Conservation (phyloP, 495 filamentous ascomycete species). For the Hypoxylon fragiforme region DNA sequence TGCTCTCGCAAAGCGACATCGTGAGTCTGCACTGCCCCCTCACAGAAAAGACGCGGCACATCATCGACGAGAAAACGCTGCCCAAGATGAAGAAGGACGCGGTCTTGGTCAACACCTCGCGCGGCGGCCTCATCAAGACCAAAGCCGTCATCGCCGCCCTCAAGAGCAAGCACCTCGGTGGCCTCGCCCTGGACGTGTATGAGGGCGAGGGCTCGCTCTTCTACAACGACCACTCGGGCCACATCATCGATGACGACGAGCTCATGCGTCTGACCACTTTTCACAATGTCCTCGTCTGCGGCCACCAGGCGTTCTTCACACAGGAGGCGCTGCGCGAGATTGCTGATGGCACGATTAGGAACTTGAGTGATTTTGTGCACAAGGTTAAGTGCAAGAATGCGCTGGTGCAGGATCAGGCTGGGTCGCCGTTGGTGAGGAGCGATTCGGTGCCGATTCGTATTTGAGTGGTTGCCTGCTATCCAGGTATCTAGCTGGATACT, state of each 20-base stretch:
- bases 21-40: conserved; percentile 69
- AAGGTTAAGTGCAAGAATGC: conserved; percentile 43
- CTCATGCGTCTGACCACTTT: conserved; percentile 71
- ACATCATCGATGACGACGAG: conserved; percentile 71
- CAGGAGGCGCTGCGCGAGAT: conserved; percentile 67
- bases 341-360: conserved; percentile 61
- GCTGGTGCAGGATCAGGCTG: conserved; percentile 35
- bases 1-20: conserved; percentile 61
- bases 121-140: conserved; percentile 65
- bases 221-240: conserved; percentile 66
- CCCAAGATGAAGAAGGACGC: conserved; percentile 60
- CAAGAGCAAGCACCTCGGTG: conserved; percentile 58
- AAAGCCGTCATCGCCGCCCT: conserved; percentile 61
- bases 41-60: conserved; percentile 59
- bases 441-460: conserved; percentile 33
- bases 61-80: conserved; percentile 61
- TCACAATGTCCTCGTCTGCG: conserved; percentile 68
- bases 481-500: no score
- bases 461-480: no score
- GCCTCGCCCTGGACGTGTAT: conserved; percentile 62
- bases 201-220: conserved; percentile 60
- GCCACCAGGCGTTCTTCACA: conserved; percentile 74
- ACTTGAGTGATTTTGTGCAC: conserved; percentile 48
- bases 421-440: conserved; percentile 6
- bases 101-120: conserved; percentile 67